Conservation (phyloP, 2,329 filamentous ascomycete genomes). For the Penicillium fuscoglaucum region DNA sequence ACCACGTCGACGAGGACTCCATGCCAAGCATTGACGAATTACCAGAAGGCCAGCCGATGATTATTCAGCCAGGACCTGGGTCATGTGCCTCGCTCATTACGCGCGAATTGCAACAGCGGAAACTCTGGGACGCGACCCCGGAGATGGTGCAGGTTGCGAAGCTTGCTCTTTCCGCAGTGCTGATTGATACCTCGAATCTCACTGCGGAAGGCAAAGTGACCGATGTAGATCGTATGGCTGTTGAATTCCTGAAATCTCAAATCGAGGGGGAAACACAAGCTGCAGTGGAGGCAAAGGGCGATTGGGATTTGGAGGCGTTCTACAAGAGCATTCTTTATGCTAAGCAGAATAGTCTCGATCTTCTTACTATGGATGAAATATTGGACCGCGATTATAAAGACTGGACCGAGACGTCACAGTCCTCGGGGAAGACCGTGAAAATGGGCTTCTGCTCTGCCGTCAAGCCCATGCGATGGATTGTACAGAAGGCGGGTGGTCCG, state of each 20-base stretch:
- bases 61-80: slow-evolving; percentile 56
- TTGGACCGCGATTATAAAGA: slow-evolving; percentile 65
- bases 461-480: slow-evolving; percentile 55
- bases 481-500: slow-evolving; percentile 46
- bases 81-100: slow-evolving; percentile 61
- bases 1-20: slow-evolving; percentile 60
- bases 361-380: slow-evolving; percentile 56
- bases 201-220: slow-evolving; percentile 48
- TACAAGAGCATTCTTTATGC: slow-evolving; percentile 54
- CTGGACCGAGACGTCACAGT: slow-evolving; percentile 50
- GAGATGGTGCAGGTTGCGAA: slow-evolving; percentile 37
- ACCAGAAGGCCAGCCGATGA: slow-evolving; percentile 48
- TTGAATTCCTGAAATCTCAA: slow-evolving; percentile 54
- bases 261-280: slow-evolving; percentile 35
- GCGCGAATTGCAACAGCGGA: slow-evolving; percentile 50
- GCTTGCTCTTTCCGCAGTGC: slow-evolving; percentile 44
- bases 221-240: slow-evolving; percentile 50
- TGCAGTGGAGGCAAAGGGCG: slow-evolving; percentile 2
- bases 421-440: slow-evolving; percentile 38
- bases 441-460: slow-evolving; percentile 62
- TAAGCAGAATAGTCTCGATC: slow-evolving; percentile 56
- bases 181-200: slow-evolving; percentile 49
- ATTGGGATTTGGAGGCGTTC: slow-evolving; percentile 52
- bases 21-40: slow-evolving; percentile 42
- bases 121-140: slow-evolving; percentile 36